Base-by-base conservation (phyloP, 148 eudicot species). In the Diospyros lotus region DNA sequence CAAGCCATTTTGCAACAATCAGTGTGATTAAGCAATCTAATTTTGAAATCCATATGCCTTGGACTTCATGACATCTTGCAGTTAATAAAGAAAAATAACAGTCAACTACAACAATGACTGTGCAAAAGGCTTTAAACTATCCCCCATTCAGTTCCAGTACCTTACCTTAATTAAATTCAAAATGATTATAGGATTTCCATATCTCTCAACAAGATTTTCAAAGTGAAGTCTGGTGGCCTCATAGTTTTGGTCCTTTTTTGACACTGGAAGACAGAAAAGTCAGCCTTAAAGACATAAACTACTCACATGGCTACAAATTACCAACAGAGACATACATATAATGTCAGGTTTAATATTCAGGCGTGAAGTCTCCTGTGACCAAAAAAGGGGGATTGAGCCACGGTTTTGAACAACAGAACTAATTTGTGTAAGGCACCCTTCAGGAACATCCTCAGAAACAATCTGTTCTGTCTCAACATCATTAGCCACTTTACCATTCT, bases 391-490 rank as follows among this genome's bases (percentile, higher is more conserved):
- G 75, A 95, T 94, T 58, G 98, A 94, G 44, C 97, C 98, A 69
- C 97, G 98, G 72, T 87, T 92, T 80, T 95, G 98, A 59, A 95
- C 96, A 78, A 95, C 83, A 61, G 97, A 95, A 83, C 91, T 92
- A 71, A 95, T 84, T 84, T 82, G 89, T 73, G 78, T 72, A 38
- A 91, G 87, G 58, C 74, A 76, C 58, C 91, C 96, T 73, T 89
- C 97, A 62, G 97, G 84, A 82, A 73, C 82, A 85, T 92, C 91
- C 82, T 95, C 96, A 78, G 80, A 84, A 46, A 95, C 87, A 83
- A 95, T 92, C 56, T 95, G 98, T 77, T 95, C 98, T 14, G 94
- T 95, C 82, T 95, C 97, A 17, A 95, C 98, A 81, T 95, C 98
- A 82, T 95, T 95, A 53, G 98, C 97, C 43, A 92, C 98, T 78